Evolutionary conservation across 176 grass and related monocot genomes (phyloP).

Genomic region (Eleusine indica): DNA sequence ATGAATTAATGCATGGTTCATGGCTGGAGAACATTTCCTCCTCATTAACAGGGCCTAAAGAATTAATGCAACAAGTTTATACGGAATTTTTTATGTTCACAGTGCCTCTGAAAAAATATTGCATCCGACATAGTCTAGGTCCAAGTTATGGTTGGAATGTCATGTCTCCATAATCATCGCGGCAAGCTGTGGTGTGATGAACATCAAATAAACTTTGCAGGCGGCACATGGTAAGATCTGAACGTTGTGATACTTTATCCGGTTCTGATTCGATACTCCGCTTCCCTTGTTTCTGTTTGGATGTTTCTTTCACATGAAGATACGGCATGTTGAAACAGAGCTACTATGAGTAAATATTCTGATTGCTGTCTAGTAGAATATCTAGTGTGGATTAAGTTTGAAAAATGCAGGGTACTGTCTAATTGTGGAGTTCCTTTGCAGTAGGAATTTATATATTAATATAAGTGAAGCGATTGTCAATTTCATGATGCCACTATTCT

Average conservation of each 20-base stretch:
- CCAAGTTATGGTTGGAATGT: constrained; percentile 23
- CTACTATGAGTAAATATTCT: not conserved
- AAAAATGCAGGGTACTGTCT: not conserved
- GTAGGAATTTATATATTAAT: not conserved
- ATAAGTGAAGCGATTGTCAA: not conserved
- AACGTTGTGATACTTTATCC: constrained; percentile 29
- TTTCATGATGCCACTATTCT: not conserved
- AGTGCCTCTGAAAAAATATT: not conserved
- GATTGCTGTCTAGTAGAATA: constrained; percentile 9
- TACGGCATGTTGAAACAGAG: constrained; percentile 22
- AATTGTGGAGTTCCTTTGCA: not conserved
- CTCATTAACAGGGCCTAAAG: not conserved
- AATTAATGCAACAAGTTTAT: not conserved
- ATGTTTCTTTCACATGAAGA: constrained; percentile 27
- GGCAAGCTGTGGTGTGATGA: not conserved
- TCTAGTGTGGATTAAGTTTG: too few species aligned
- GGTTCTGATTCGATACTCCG: constrained; percentile 21
- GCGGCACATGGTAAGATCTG: constrained; percentile 37
- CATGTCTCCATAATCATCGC: constrained; percentile 32
- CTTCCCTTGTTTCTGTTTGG: not conserved
- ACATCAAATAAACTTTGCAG: constrained; percentile 32
- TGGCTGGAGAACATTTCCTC: not conserved
- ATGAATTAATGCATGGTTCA: too few species aligned
- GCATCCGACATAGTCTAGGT: not conserved
- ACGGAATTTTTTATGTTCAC: not conserved